Base-by-base conservation (phyloP, 257 asterid species). In the Nicotiana tomentosiformis region DNA sequence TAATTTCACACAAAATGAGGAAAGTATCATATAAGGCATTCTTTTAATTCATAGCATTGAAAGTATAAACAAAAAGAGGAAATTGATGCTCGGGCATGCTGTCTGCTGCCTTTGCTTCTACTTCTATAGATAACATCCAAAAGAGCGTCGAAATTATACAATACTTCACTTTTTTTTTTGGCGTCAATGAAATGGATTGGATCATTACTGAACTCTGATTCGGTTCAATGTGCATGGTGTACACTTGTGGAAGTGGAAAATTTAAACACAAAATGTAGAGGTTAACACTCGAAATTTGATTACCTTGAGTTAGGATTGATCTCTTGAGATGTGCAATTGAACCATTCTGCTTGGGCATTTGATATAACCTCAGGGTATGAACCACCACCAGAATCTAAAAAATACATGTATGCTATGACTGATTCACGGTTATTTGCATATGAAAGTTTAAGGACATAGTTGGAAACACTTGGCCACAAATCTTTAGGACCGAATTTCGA, bases 371-470 rank as follows among this genome's bases (percentile, higher is more conserved):
- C 90, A 0, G 98, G 99, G 84, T 92, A 96, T 43, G 98, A 93
- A 4, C 98, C 98, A 64, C 99, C 97, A 16, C 99, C 99, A 3
- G 99, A 94, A 90, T 96, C 98, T 29, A 96, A 87, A 87, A 93
- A 92, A 85, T 96, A 96, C 94, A 94, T 87, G 37, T 84, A 93
- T 43, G 89, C 90, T 17, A 91, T 87, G 10, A 88, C 78, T n/a
- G 77, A 79, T 53, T 82, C 84, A 60, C 86, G 81, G 87, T 89
- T 78, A 64, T 76, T 82, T 9, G 90, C 57, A 26, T 94, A 91
- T 56, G 90, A 82, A 17, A 94, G 84, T 83, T 87, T 86, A 65
- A 94, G 88, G 58, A 93, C 90, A 79, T 94, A 96, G 81, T 94
- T 92, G 15, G 98, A 96, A 88, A 96, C 91, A 55, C 97, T 82